Evolutionary conservation across 1,139 yeast genomes (phyloP).

Genomic region (Pneumocystis oryctolagi): DNA sequence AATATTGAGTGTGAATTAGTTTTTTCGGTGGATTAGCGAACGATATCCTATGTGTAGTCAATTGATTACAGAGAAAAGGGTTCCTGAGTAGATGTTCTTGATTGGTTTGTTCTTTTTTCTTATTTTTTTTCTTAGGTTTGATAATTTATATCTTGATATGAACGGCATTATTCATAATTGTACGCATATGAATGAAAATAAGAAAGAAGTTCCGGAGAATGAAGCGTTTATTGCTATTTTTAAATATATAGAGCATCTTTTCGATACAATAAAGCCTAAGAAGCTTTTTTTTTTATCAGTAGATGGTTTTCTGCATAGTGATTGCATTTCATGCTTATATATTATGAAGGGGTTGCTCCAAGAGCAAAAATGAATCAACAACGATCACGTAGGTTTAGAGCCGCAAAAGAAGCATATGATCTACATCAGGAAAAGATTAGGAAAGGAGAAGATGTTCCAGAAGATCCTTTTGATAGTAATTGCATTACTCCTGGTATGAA

Average conservation of each 20-base stretch:
- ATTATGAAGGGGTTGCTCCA: constrained; percentile 54
- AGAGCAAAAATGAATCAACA: constrained; percentile 98
- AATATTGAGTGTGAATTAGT: constrained; percentile 28
- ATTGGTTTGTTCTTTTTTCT: background rate
- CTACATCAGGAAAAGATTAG: constrained; percentile 49
- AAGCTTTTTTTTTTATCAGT: constrained; percentile 91
- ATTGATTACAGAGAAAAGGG: constrained; percentile 64
- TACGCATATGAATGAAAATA: constrained; percentile 45
- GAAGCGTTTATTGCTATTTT: constrained; percentile 88
- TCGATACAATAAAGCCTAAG: constrained; percentile 72
- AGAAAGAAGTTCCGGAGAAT: constrained; percentile 63
- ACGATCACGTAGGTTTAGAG: constrained; percentile 82
- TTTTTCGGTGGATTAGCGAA: constrained; percentile 90
- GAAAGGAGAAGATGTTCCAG: constrained; percentile 48
- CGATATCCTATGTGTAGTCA: constrained; percentile 97
- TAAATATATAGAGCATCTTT: constrained; percentile 85
- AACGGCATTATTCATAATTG: constrained; percentile 90
- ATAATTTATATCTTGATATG: constrained; percentile 90
- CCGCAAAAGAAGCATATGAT: constrained; percentile 84
- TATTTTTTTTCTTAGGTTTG: constrained; percentile 34
- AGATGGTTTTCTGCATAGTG: constrained; percentile 42
- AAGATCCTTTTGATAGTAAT: constrained; percentile 60
- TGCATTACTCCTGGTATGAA: constrained; percentile 84
- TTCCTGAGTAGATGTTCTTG: constrained; percentile 44
- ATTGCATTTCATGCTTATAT: background rate